phyloP scores from a whole-genome alignment of 176 grass and related monocot genomes.

The Ananas comosus region DNA sequence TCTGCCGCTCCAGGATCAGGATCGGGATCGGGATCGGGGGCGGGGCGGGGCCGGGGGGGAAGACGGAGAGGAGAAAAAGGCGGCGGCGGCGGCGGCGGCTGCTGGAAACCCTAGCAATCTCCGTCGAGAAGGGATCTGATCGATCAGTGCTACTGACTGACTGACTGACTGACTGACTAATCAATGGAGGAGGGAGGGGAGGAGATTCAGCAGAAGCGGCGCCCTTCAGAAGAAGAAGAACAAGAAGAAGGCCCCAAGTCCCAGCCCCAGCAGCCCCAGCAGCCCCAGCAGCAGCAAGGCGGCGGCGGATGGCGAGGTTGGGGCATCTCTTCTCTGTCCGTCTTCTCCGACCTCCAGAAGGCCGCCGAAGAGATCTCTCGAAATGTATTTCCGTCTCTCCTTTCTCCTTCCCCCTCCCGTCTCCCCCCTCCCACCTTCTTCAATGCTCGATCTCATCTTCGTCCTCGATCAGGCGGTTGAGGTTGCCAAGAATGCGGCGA shows the following conservation, averaged over 20 bases:
- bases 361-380: conserved; percentile 70
- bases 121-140: background rate
- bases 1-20: too few relatives aligned
- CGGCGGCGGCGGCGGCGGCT: too few relatives aligned
- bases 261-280: background rate
- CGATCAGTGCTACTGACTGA: background rate
- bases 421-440: too few relatives aligned
- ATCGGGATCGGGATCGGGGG: too few relatives aligned
- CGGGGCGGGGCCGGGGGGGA: too few relatives aligned
- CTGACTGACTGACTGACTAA: background rate
- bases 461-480: conserved; percentile 58
- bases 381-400: conserved; percentile 29
- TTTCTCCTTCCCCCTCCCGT: background rate
- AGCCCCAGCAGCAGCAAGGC: conserved; percentile 4
- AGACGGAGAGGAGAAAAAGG: too few relatives aligned
- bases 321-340: conserved; percentile 49
- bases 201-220: conserved; percentile 1
- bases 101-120: too few relatives aligned
- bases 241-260: background rate
- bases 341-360: conserved; percentile 69
- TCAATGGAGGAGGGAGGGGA: conserved; percentile 8
- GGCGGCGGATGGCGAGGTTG: conserved; percentile 67
- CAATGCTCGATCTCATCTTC: background rate
- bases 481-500: conserved; percentile 64
- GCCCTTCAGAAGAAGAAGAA: background rate